A percentile compares a stretch with the other conserved stretches of the same genome.
Conservation (phyloP, 2,329 filamentous ascomycete genomes). For the Sporothrix inflata region DNA sequence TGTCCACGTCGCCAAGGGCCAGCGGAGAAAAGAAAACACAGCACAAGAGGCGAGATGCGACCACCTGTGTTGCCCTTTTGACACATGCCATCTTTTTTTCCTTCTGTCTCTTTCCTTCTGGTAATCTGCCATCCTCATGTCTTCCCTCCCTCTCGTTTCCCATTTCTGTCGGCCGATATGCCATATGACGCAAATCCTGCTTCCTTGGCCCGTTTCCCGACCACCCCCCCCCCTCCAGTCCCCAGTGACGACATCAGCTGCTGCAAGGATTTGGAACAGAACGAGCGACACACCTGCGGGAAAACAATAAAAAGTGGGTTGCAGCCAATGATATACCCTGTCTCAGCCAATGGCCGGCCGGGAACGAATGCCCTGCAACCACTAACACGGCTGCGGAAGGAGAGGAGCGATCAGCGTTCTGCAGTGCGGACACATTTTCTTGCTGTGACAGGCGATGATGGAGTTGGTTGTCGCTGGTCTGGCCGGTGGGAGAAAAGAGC, state of each 20-base stretch:
- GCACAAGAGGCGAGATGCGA: neutral
- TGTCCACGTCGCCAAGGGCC: slow-evolving; percentile 6
- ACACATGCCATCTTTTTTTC: slow-evolving; percentile 6
- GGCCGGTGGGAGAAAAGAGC: slow-evolving; percentile 10
- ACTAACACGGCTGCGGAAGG: neutral
- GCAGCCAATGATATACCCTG: neutral
- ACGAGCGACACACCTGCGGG: neutral
- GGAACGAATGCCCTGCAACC: neutral
- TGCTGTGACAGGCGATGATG: neutral
- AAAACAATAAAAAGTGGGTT: neutral
- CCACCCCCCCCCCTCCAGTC: neutral
- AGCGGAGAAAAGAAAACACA: slow-evolving; percentile 4
- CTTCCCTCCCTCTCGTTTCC: neutral
- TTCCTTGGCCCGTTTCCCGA: neutral
- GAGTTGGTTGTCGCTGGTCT: neutral
- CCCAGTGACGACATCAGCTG: slow-evolving; percentile 23
- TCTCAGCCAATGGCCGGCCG: neutral
- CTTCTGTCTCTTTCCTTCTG: neutral
- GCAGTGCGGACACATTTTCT: too few relatives aligned
- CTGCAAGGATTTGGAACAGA: slow-evolving; percentile 10
- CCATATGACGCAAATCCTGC: slow-evolving; percentile 22
- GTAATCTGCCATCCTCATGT: neutral
- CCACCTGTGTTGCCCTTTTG: neutral
- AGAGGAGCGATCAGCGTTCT: neutral
- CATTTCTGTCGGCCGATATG: slow-evolving; percentile 1